Base-by-base conservation (phyloP, 441 rosid genomes). In the Syzygium malaccense region DNA sequence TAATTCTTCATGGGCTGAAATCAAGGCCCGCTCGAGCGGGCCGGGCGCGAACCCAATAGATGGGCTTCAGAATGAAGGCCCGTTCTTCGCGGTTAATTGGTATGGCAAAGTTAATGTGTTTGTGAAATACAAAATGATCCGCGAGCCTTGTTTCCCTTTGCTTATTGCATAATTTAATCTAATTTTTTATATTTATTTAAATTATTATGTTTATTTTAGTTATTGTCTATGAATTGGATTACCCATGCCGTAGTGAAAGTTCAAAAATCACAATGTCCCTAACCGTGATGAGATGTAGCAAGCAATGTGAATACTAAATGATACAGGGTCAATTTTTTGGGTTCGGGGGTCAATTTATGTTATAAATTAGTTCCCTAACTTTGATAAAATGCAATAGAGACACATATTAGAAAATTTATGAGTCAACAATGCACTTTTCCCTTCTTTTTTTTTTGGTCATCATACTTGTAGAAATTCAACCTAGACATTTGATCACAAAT, bases 361-460 rank as follows among this genome's bases (percentile, higher is more conserved):
- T 5, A 8, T 64, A 30, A 64, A 64, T 66, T 66, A 17, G 20
- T 30, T 66, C 20, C 25, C 3, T 32, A 66, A 17, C 4, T 15
- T 64, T 7, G 41, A 64, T 30, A 32, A 64, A 30, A 64, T 66
- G 75, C 41, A 4, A 17, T 0, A 0, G 23, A 66, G 41, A 32
- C 0, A 41, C 25, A 8, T 7, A 66, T 17, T 12, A 4, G 41
- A 66, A 17, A 18, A 4, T 66, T 17, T 30, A 30, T 0, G 37
- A 17, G 25, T 32, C 30, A 14, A 14, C 3, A 58, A 58, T 58
- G 64, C n/a, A 58, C 14, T 26, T 62, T 28, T 62, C 68, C 14
- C 68, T 26, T 57, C 14, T 57, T 10, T 26, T 26, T 25, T 10
- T 2, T 25, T 4, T 0, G 10, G 12, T 7, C 66, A 3, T 60